Conservation (phyloP, 2,329 filamentous ascomycete species). For the Colletotrichum lupini region DNA sequence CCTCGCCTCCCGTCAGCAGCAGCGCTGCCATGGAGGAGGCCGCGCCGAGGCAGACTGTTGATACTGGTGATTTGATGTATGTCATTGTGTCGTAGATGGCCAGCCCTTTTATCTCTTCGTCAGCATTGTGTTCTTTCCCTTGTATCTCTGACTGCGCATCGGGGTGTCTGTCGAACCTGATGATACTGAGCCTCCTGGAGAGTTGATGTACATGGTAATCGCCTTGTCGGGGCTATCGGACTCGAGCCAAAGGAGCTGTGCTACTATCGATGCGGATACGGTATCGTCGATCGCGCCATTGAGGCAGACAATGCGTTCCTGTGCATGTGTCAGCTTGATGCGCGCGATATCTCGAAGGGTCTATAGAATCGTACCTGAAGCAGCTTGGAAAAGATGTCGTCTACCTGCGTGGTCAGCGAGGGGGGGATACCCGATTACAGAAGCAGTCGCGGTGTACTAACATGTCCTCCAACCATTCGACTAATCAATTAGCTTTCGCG, state of each 20-base stretch:
- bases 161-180: conserved; percentile 52
- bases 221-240: conserved; percentile 94
- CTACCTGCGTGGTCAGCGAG: conserved; percentile 52
- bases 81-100: conserved; percentile 99
- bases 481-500: conserved; percentile 55
- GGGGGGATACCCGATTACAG: conserved; percentile 36
- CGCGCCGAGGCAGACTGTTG: conserved; percentile 93
- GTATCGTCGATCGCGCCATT: conserved; percentile 93
- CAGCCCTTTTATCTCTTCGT: conserved; percentile 56
- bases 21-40: conserved; percentile 96
- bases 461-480: conserved; percentile 82
- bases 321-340: conserved; percentile 45
- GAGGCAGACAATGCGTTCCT: conserved; percentile 94
- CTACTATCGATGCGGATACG: conserved; percentile 92
- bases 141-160: neutral
- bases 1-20: conserved; percentile 85
- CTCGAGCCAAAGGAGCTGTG: conserved; percentile 97
- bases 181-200: conserved; percentile 91
- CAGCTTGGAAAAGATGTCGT: conserved; percentile 85
- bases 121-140: neutral
- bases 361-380: conserved; percentile 67
- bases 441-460: conserved; percentile 54
- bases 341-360: conserved; percentile 30
- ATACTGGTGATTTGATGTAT: conserved; percentile 93
- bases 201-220: conserved; percentile 98